Percentiles rank a stretch among this genome's conserved stretches.
Evolutionary conservation across 2,329 filamentous ascomycete genomes (phyloP).

Genomic region (Talaromyces sp.): DNA sequence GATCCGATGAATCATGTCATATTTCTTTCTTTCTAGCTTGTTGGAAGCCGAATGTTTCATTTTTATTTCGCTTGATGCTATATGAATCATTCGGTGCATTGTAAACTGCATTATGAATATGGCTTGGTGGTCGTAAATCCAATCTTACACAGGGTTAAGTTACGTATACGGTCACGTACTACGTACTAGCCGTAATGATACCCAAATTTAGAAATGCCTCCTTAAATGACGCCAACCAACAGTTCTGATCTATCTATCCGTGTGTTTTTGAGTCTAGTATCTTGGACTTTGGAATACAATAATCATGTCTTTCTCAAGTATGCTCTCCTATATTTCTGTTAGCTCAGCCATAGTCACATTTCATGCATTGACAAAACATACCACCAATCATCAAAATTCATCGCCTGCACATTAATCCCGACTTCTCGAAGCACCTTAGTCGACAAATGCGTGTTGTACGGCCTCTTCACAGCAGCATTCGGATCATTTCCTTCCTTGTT

Average conservation of each 20-base stretch:
- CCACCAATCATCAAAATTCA: conserved; percentile 81
- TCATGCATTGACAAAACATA: conserved; percentile 23
- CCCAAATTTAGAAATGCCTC: too few species aligned
- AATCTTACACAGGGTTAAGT: neutral
- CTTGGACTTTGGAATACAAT: neutral
- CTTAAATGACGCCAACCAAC: neutral
- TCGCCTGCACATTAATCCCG: conserved; percentile 67
- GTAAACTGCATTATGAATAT: neutral
- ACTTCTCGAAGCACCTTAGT: conserved; percentile 67
- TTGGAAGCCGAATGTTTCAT: too few species aligned
- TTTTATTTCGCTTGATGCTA: neutral
- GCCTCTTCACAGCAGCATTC: conserved; percentile 66
- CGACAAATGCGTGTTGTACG: conserved; percentile 83
- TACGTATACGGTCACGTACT: neutral
- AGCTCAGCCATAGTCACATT: neutral
- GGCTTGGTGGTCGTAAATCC: neutral
- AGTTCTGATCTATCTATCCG: neutral
- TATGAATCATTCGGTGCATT: neutral
- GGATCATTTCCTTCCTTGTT: conserved; percentile 69
- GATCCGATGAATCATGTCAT: neutral
- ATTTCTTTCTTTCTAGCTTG: neutral
- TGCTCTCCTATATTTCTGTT: neutral
- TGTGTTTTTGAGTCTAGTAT: neutral
- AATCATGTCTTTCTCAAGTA: neutral
- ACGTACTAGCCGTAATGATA: neutral